A percentile compares a stretch with the other conserved stretches of the same genome.
Conservation (phyloP, 2,329 filamentous ascomycete species). For the Rutstroemia sp. region DNA sequence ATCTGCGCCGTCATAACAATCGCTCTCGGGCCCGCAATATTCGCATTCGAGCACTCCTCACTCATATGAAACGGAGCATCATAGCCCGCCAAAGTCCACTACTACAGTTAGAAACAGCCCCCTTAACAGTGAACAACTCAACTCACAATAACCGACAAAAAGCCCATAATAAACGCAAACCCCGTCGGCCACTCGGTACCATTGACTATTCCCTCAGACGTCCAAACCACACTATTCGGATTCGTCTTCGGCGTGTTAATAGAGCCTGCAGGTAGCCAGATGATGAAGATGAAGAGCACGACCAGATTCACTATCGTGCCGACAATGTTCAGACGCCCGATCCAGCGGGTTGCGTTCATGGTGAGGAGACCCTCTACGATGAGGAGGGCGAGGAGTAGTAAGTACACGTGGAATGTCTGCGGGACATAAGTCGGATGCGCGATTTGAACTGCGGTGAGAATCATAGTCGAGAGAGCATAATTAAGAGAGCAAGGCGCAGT, state of each 20-base stretch:
- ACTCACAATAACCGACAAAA: constrained; percentile 47
- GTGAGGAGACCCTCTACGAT: constrained; percentile 28
- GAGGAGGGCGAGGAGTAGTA: constrained; percentile 28
- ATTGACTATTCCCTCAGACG: constrained; percentile 37
- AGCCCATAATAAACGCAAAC: constrained; percentile 54
- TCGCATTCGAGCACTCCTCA: constrained; percentile 62
- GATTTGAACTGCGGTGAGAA: constrained; percentile 30
- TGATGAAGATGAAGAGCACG: constrained; percentile 30
- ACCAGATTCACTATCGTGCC: constrained; percentile 25
- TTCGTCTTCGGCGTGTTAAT: constrained; percentile 11
- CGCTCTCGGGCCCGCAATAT: constrained; percentile 54
- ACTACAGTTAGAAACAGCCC: too few relatives aligned
- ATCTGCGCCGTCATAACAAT: constrained; percentile 55
- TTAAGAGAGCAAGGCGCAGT: constrained; percentile 24
- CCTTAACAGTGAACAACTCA: too few relatives aligned
- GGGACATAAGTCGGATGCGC: constrained; percentile 27
- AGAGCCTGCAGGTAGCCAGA: constrained; percentile 17
- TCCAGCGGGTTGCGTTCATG: constrained; percentile 30
- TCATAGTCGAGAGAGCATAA: constrained; percentile 31
- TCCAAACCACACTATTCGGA: constrained; percentile 10
- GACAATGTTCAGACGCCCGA: constrained; percentile 10
- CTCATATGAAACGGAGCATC: constrained; percentile 57
- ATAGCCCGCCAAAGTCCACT: constrained; percentile 44
- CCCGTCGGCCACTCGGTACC: constrained; percentile 52
- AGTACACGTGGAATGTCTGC: constrained; percentile 31